Conservation (phyloP, 495 filamentous ascomycete genomes). For the Penicillium alfredii region DNA sequence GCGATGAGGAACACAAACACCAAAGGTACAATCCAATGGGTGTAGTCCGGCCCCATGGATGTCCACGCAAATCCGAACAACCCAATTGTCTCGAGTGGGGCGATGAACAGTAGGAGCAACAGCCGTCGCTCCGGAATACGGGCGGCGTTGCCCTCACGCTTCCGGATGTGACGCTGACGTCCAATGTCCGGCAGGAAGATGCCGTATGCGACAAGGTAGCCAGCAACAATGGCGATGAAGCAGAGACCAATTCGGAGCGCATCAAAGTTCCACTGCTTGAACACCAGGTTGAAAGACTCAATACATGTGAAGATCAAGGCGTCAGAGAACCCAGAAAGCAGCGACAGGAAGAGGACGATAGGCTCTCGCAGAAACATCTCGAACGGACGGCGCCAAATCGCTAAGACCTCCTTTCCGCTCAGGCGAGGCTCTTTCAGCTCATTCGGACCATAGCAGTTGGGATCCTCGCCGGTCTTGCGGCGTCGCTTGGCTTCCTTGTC, state of each 20-base stretch:
- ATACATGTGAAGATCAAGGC: slow-evolving; percentile 80
- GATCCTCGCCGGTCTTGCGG: slow-evolving; percentile 47
- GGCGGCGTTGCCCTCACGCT: slow-evolving; percentile 42
- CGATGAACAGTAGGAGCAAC: slow-evolving; percentile 52
- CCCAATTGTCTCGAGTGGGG: slow-evolving; percentile 60
- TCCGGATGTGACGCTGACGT: slow-evolving; percentile 42
- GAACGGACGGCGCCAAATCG: slow-evolving; percentile 66
- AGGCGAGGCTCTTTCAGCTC: slow-evolving; percentile 51
- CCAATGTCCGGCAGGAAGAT: slow-evolving; percentile 59
- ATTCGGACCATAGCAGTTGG: slow-evolving; percentile 56
- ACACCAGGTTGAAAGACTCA: slow-evolving; percentile 60
- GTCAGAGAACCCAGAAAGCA: slow-evolving; percentile 71
- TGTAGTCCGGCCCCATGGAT: slow-evolving; percentile 50
- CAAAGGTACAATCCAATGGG: slow-evolving; percentile 58
- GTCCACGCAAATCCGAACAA: slow-evolving; percentile 67
- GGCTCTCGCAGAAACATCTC: slow-evolving; percentile 73
- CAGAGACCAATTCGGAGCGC: slow-evolving; percentile 51
- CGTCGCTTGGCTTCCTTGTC: slow-evolving; percentile 61
- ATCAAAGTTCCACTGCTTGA: slow-evolving; percentile 57
- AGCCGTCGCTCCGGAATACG: slow-evolving; percentile 55
- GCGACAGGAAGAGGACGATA: slow-evolving; percentile 64
- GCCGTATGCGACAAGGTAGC: slow-evolving; percentile 59
- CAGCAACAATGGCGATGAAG: slow-evolving; percentile 59
- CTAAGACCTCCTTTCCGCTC: slow-evolving; percentile 47
- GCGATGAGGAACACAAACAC: slow-evolving; percentile 56